phyloP scores from a whole-genome alignment of 2,329 filamentous ascomycete genomes.

The Trematosphaeria pertusa region DNA sequence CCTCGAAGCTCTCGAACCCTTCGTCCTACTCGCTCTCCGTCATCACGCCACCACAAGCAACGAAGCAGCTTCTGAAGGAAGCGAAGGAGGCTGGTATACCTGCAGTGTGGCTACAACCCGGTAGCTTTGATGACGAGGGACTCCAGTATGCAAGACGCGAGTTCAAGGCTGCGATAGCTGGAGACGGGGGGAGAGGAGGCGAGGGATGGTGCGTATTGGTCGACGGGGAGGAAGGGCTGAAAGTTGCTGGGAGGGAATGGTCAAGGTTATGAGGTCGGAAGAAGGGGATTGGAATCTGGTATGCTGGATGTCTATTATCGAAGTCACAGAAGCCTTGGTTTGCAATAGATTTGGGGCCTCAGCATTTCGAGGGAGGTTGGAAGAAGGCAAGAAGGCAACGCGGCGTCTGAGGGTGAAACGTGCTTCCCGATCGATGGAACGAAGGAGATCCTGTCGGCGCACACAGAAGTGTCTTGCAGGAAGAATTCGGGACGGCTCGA shows the following conservation, averaged over 20 bases:
- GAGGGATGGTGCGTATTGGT: slow-evolving; percentile 53
- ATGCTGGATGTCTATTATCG: neutral
- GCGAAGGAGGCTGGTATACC: slow-evolving; percentile 74
- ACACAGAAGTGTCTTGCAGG: neutral
- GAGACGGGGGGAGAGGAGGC: slow-evolving; percentile 38
- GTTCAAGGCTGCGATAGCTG: slow-evolving; percentile 73
- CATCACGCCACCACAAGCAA: slow-evolving; percentile 84
- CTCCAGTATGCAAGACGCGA: slow-evolving; percentile 71
- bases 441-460: too few relatives aligned
- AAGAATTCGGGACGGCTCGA: neutral
- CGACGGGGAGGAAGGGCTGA: slow-evolving; percentile 48
- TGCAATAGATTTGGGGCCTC: neutral
- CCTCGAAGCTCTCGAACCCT: slow-evolving; percentile 66
- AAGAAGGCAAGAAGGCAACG: neutral
- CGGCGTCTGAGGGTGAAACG: neutral
- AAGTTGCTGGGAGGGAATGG: slow-evolving; percentile 43
- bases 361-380: neutral
- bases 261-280: slow-evolving; percentile 30
- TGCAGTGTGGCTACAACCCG: slow-evolving; percentile 76
- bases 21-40: slow-evolving; percentile 78
- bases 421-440: neutral
- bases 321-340: neutral
- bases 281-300: slow-evolving; percentile 1
- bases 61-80: slow-evolving; percentile 75
- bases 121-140: slow-evolving; percentile 80